Base-by-base conservation (phyloP, 106 monocot genomes). In the Allium fistulosum region DNA sequence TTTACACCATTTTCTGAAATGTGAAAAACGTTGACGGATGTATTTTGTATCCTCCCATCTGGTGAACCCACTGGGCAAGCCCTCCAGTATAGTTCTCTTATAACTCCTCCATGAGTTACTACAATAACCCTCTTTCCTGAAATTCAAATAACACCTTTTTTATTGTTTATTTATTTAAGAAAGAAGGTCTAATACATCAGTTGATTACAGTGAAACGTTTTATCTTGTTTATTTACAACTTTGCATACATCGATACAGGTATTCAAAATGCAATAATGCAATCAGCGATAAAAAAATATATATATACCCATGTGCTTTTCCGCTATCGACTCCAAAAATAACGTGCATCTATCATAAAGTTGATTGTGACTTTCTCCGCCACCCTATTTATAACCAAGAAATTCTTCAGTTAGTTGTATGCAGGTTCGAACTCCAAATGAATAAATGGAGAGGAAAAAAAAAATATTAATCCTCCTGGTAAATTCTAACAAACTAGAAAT, bases 301-400 rank as follows among this genome's bases (percentile, higher is more conserved):
- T 2, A 8, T 55, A 2, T 90, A 90, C 99, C 99, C 71, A 48
- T 79, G 72, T 99, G 93, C 79, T 90, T 89, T 46, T 37, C 70
- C 74, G 93, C 93, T 75, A 99, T 87, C 66, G 61, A 76, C 60
- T 87, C 76, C 82, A 99, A 67, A 51, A 71, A 80, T 67, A 89
- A 87, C 58, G 83, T 79, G 75, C 92, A 87, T 49, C 99, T 78
- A 51, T 78, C 45, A 63, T 84, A 77, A 75, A 99, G 73, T 75
- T 93, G 93, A 81, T 81, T 71, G 57, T 85, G 70, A 76, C 99
- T 99, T 71, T 99, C 93, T 75, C 99, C 99, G 83, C 90, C 92
- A 87, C 92, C 99, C 99, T 99, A 77, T 61, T 62, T 14, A 28
- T 11, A 59, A 59, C 45, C 70, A 57, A 55, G 11, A 6, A 67